Base-by-base conservation (phyloP, 257 asterid species). In the Jacaranda copaia region DNA sequence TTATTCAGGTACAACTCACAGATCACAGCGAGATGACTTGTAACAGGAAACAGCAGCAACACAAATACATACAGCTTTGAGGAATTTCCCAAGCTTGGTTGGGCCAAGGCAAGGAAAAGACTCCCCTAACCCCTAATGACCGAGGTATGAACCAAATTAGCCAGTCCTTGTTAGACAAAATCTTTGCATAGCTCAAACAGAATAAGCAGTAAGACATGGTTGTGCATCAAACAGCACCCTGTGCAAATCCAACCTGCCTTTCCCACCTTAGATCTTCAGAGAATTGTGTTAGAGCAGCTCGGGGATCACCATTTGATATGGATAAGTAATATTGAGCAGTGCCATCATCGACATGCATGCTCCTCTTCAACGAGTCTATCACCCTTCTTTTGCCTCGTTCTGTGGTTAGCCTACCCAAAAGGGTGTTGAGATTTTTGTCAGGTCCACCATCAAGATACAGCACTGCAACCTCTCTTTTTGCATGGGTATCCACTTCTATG, bases 401-500 rank as follows among this genome's bases (percentile, higher is more conserved):
- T 1, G 91, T 82, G 62, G 87, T 63, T 81, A 84, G 76, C 72
- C 82, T 80, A 62, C 78, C 79, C 51, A 85, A 80, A 60, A 85
- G 70, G 68, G 79, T 57, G 48, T 72, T 68, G 60, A 84, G 78
- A 75, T 89, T 89, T 75, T 62, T 72, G 39, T 85, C 90, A 13
- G 96, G 97, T 55, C 79, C 84, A 68, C 97, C 97, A n/a, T 93
- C 97, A 59, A 90, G 97, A 85, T 95, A 95, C 68, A 95, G 76
- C 6, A 95, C 97, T 0, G 94, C 99, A 77, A 95, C 98, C 85
- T 95, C 99, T 84, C 98, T 95, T 79, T 93, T 93, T 20, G 99
- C 96, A 83, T 83, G 86, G 9, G 79, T 59, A 55, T 95, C 99
- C 81, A 90, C 85, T 80, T 95, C 99, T 59, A 95, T 91, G 89